Conservation (phyloP, 2,329 filamentous ascomycete species). For the Fusarium neocosmosporiellum region DNA sequence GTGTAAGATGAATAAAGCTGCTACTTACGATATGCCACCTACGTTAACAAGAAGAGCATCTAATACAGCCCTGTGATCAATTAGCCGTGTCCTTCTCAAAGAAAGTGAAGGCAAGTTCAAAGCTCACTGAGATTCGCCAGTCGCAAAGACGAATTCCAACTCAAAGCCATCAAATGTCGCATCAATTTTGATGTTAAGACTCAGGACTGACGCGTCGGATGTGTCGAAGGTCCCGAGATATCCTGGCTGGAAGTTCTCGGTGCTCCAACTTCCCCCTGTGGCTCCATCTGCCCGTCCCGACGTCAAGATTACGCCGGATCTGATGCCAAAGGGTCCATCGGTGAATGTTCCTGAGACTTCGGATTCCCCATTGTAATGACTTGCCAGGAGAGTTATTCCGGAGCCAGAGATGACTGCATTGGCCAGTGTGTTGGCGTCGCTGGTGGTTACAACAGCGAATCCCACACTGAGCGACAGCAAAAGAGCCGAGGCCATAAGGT, state of each 20-base stretch:
- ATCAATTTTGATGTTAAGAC: not conserved
- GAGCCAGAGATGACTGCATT: conserved; percentile 2
- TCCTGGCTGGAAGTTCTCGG: conserved; percentile 9
- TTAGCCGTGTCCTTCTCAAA: not conserved
- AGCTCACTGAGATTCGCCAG: not conserved
- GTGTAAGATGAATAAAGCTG: not conserved
- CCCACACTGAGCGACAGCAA: not conserved
- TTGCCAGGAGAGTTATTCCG: not conserved
- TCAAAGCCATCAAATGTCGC: not conserved
- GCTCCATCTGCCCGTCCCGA: conserved; percentile 5
- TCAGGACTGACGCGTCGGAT: conserved; percentile 16
- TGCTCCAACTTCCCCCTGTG: not conserved
- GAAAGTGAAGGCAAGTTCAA: not conserved
- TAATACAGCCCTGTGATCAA: conserved; percentile 1
- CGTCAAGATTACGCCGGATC: conserved; percentile 10
- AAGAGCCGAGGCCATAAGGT: not conserved
- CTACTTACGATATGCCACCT: not conserved
- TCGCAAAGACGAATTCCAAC: conserved; percentile 23
- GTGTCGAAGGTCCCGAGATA: not conserved
- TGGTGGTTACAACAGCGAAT: not conserved
- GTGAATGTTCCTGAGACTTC: not conserved
- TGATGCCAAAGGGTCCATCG: conserved; percentile 20
- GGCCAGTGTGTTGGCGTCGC: conserved; percentile 1
- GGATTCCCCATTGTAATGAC: not conserved
- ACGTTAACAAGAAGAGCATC: conserved; percentile 2